phyloP scores from a whole-genome alignment of 768 basidiomycete species.

The Polyporus arcularius region DNA sequence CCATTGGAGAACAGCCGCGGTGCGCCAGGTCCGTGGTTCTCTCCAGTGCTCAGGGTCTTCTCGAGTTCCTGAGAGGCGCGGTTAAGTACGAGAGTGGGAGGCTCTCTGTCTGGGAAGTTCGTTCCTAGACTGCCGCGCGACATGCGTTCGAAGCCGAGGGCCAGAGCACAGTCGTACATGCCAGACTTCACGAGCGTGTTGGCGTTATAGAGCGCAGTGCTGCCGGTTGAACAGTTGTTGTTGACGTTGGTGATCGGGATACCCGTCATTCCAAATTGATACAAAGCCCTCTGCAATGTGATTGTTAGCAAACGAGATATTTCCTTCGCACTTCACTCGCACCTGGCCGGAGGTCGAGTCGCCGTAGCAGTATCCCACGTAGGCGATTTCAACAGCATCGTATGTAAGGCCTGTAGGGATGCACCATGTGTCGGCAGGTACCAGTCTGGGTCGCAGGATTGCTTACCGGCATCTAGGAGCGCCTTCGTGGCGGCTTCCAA shows the following conservation, averaged over 20 bases:
- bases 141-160: constrained; percentile 89
- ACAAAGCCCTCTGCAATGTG: constrained; percentile 62
- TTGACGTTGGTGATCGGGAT: constrained; percentile 88
- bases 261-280: constrained; percentile 79
- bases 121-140: constrained; percentile 69
- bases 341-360: constrained; percentile 81
- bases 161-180: constrained; percentile 71
- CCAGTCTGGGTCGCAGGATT: too few species aligned
- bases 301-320: neutral
- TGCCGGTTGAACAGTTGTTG: constrained; percentile 86
- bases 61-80: constrained; percentile 52
- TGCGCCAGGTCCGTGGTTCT: constrained; percentile 68
- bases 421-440: neutral
- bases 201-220: constrained; percentile 74
- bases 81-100: constrained; percentile 51
- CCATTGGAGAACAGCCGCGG: constrained; percentile 77
- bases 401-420: constrained; percentile 71
- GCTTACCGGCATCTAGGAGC: constrained; percentile 74
- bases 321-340: constrained; percentile 12
- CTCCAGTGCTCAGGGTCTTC: constrained; percentile 41
- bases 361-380: constrained; percentile 78
- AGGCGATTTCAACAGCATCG: constrained; percentile 71
- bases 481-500: constrained; percentile 87
- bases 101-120: constrained; percentile 54
- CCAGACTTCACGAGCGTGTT: constrained; percentile 71